These are phyloP conservation scores for Cladosporium sp. DNA, from an alignment of 2,329 filamentous ascomycete genomes.

Conservation along the genomic window DNA sequence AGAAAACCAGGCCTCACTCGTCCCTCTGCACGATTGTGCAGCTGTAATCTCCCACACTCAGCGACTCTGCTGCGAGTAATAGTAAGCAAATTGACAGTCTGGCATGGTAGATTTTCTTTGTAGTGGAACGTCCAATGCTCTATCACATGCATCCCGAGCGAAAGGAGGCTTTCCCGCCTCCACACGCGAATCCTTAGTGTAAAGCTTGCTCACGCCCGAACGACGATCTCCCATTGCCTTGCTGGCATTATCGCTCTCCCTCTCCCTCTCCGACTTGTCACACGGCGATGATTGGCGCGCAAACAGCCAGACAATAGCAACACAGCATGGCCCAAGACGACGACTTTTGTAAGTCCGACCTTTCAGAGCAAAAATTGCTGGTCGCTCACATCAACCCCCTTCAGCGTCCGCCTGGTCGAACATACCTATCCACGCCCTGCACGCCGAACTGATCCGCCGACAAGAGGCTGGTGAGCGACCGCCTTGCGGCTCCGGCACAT, in stretches of 20 bases:
- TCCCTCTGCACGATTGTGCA: background rate
- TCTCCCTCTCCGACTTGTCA: background rate
- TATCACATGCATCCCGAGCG: background rate
- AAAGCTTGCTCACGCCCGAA: background rate
- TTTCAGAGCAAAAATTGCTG: background rate
- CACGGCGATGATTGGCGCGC: constrained; percentile 3
- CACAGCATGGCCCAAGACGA: constrained; percentile 12
- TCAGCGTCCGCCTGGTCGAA: constrained; percentile 36
- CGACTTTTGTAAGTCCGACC: background rate
- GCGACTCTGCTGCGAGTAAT: background rate
- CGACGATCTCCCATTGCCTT: background rate
- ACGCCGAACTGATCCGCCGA: constrained; percentile 48
- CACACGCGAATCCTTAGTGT: background rate
- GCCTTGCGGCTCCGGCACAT: constrained; percentile 53
- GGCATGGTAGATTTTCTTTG: background rate
- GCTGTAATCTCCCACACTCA: background rate
- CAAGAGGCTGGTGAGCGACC: constrained; percentile 45
- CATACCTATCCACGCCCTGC: constrained; percentile 47
- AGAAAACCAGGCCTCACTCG: background rate
- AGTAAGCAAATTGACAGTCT: background rate
- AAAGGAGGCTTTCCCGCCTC: constrained; percentile 1
- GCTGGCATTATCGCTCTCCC: background rate
- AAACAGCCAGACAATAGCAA: background rate
- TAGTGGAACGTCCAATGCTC: background rate
- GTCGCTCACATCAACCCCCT: constrained; percentile 22